A percentile compares a stretch with the other conserved stretches of the same genome.
phyloP scores from a whole-genome alignment of 2,329 filamentous ascomycete genomes.

The Mycosphaerelloides madeirae region DNA sequence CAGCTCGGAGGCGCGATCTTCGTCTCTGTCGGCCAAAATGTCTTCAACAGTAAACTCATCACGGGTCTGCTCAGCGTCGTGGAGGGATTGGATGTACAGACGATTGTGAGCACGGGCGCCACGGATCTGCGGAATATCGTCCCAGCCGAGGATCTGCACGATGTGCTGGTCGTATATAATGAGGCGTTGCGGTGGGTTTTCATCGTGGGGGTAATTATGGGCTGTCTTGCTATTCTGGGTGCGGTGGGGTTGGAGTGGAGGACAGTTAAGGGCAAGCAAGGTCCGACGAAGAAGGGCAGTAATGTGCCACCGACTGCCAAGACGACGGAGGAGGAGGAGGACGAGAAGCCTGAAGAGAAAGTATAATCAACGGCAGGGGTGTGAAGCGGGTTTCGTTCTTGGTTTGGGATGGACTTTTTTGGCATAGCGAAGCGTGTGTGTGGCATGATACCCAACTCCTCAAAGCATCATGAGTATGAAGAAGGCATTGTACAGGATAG shows the following conservation, averaged over 20 bases:
- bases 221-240: slow-evolving; percentile 19
- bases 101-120: slow-evolving; percentile 14
- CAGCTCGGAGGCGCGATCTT: slow-evolving; percentile 42
- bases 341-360: too few species aligned
- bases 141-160: slow-evolving; percentile 7
- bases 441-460: too few species aligned
- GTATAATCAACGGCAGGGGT: too few species aligned
- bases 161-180: slow-evolving; percentile 24
- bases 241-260: slow-evolving; percentile 27
- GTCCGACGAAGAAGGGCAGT: too few species aligned
- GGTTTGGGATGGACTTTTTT: too few species aligned
- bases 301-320: too few species aligned
- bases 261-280: slow-evolving; percentile 12
- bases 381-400: too few species aligned
- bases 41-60: slow-evolving; percentile 11
- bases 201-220: slow-evolving; percentile 18
- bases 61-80: background rate
- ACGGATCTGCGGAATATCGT: slow-evolving; percentile 20
- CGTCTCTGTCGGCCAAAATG: slow-evolving; percentile 38
- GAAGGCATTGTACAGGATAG: too few species aligned
- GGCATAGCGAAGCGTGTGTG: too few species aligned
- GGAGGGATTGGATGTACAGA: background rate
- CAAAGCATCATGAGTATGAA: too few species aligned
- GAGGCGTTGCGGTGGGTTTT: slow-evolving; percentile 20
- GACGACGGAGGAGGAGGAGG: too few species aligned